phyloP scores from a whole-genome alignment of 768 basidiomycete species.

The Naganishia antarctica region DNA sequence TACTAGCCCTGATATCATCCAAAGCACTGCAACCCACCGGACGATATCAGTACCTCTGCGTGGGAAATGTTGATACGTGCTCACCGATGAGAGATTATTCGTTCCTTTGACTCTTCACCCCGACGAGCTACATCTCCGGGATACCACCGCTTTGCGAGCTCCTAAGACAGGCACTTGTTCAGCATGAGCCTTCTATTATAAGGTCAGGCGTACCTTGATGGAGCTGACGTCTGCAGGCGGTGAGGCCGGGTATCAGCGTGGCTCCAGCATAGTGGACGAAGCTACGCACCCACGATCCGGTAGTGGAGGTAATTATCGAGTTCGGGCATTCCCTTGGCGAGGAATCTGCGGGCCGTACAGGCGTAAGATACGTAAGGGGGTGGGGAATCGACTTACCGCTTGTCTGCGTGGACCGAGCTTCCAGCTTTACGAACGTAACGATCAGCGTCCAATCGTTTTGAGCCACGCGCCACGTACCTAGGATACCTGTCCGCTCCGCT shows the following conservation, averaged over 20 bases:
- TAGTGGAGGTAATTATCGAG: constrained; percentile 59
- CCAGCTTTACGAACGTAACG: constrained; percentile 55
- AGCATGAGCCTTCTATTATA: too few species aligned
- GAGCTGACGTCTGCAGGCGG: constrained; percentile 42
- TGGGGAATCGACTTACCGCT: constrained; percentile 33
- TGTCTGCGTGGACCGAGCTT: constrained; percentile 78
- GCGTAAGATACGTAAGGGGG: neutral
- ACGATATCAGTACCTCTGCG: neutral
- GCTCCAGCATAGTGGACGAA: neutral
- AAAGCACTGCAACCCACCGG: constrained; percentile 59
- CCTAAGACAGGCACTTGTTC: constrained; percentile 37
- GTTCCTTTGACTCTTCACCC: constrained; percentile 30
- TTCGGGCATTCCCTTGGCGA: constrained; percentile 69
- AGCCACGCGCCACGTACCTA: constrained; percentile 23
- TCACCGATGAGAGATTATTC: constrained; percentile 37
- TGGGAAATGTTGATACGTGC: neutral
- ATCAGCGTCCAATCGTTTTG: neutral
- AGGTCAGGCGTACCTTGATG: constrained; percentile 34
- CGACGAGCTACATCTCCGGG: constrained; percentile 29
- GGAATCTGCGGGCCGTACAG: constrained; percentile 32
- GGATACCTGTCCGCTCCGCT: constrained; percentile 37
- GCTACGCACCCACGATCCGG: constrained; percentile 48
- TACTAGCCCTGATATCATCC: constrained; percentile 73
- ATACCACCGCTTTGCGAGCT: constrained; percentile 49
- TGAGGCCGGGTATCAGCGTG: neutral